A percentile compares a stretch with the other conserved stretches of the same genome.
These are phyloP conservation scores for Neurospora sp. DNA, from an alignment of 495 filamentous ascomycete genomes.

Conservation along the genomic window DNA sequence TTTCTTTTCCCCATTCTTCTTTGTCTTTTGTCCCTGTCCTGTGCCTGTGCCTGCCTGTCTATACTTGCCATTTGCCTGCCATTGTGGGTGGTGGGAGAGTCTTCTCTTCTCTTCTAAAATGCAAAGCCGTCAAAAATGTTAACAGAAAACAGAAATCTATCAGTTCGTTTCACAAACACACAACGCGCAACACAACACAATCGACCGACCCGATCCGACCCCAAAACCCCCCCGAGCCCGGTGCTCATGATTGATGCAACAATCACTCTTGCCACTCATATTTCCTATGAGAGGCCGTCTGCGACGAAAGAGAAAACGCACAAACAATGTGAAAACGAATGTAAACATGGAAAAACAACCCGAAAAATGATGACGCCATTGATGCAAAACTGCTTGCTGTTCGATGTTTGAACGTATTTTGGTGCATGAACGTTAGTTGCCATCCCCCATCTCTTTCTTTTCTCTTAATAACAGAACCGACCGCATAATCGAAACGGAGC, in stretches of 20 bases:
- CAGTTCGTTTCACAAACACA: conserved; percentile 1
- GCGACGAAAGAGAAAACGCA: not conserved
- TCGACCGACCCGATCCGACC: not conserved
- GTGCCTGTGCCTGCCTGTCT: not conserved
- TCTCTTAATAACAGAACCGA: conserved; percentile 17
- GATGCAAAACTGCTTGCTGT: conserved; percentile 14
- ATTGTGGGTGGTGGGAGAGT: not conserved
- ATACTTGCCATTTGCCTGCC: not conserved
- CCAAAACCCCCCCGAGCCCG: conserved; percentile 1
- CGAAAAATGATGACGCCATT: conserved; percentile 17
- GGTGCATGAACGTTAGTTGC: not conserved
- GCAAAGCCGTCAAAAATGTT: conserved; percentile 1
- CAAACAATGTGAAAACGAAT: not conserved
- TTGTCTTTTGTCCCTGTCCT: not conserved
- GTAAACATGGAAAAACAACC: conserved; percentile 12
- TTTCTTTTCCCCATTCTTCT: not conserved
- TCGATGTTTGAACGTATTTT: conserved; percentile 11
- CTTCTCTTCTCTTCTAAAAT: not conserved
- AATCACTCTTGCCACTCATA: not conserved
- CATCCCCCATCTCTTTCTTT: conserved; percentile 11
- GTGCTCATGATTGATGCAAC: not conserved
- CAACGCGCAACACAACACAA: conserved; percentile 6
- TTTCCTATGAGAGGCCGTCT: not conserved
- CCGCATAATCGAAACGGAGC: conserved; percentile 41
- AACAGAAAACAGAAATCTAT: conserved; percentile 1